Base-by-base conservation (phyloP, 1,284 basidiomycete genomes). In the Exobasidium cylindrosporum region DNA sequence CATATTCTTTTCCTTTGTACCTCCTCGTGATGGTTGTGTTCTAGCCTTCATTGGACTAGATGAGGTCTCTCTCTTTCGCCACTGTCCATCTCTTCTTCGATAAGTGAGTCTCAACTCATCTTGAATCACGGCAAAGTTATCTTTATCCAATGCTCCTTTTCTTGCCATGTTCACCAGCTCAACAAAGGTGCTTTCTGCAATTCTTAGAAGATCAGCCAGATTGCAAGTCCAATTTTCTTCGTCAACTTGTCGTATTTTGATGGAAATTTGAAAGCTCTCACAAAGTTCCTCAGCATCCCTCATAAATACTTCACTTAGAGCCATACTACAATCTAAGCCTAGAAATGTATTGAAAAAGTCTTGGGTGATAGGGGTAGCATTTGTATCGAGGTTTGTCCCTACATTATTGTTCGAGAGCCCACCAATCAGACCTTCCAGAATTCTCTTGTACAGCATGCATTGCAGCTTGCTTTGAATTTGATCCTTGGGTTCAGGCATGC, bases 381-480 rank as follows among this genome's bases (percentile, higher is more conserved):
- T 50, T 3, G 47, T 50, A 46, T 76, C 68, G 49, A 65, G 58
- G 23, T 40, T 29, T 23, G n/a, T 7, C 11, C 13, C 24, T 29
- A 13, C 14, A 2, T 3, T n/a, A 7, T 57, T 32, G 3, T n/a
- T n/a, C 7, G 32, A 2, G 13, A 47, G 11, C 4, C 55, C 55
- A 4, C 10, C 29, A 32, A 43, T 13, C 3, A 45, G 10, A 11
- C 31, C 55, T n/a, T 57, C 31, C 13, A 45, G 63, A 3, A 79
- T 66, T 1, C 76, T 61, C 44, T 65, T 65, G 64, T 79, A 79
- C 17, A 74, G 67, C 77, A 76, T 76, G 55, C 69, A 70, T 63
- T 79, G 77, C 57, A 73, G 65, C 1, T 67, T 59, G 1, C 72
- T 70, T 32, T 64, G 62, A 17, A 30, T 40, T 57, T 77, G 74